These are phyloP conservation scores for Strobilomyces echinocephalus DNA, from an alignment of 768 basidiomycete genomes.

Conservation along the genomic window DNA sequence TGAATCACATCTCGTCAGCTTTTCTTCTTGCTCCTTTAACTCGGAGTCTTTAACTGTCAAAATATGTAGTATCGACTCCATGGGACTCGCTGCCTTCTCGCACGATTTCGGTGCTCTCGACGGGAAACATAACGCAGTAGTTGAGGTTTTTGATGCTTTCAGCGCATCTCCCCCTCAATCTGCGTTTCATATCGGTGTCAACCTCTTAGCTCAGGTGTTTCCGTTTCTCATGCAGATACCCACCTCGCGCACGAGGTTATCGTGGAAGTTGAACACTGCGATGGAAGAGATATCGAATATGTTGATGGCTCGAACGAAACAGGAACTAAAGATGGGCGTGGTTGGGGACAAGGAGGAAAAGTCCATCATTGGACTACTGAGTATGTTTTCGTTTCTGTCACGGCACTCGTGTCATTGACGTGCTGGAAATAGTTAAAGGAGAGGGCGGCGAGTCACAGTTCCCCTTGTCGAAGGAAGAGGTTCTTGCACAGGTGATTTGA, in stretches of 20 bases:
- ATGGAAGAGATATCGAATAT: conserved; percentile 39
- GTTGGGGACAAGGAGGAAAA: conserved; percentile 28
- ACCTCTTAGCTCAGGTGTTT: conserved; percentile 35
- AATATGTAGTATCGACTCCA: conserved; percentile 44
- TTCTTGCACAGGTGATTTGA: conserved; percentile 21
- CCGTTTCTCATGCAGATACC: conserved; percentile 37
- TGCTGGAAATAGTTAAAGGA: conserved; percentile 32
- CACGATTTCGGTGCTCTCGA: conserved; percentile 54
- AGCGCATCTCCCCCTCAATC: conserved; percentile 15
- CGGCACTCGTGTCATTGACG: background rate
- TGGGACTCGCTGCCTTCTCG: conserved; percentile 59
- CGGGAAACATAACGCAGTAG: conserved; percentile 41
- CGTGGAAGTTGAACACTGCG: conserved; percentile 20
- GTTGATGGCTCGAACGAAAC: conserved; percentile 35
- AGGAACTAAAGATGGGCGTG: conserved; percentile 27
- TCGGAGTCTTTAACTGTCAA: background rate
- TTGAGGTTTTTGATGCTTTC: conserved; percentile 38
- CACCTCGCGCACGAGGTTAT: conserved; percentile 29
- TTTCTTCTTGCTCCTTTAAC: background rate
- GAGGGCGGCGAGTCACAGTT: conserved; percentile 25
- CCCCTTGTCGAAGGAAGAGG: conserved; percentile 27
- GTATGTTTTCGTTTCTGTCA: conserved; percentile 11
- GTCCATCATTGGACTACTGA: conserved; percentile 11
- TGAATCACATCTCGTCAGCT: conserved; percentile 33
- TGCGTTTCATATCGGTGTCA: conserved; percentile 27